Conservation (phyloP, 345 rosid species). For the Sisymbrium irio region DNA sequence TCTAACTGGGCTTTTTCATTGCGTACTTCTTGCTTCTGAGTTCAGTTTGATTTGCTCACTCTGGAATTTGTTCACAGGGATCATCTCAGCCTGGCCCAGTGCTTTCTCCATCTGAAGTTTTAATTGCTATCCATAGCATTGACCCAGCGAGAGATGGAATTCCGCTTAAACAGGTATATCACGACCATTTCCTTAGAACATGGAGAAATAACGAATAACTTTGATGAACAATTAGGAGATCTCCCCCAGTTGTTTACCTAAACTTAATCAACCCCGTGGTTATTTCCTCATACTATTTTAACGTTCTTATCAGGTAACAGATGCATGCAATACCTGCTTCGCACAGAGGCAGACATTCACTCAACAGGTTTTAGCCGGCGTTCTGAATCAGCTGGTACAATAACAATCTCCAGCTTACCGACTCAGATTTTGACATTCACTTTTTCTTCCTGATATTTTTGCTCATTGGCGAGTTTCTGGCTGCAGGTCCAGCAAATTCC, state of each 20-base stretch:
- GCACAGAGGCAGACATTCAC: conserved; percentile 84
- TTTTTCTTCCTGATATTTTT: not conserved
- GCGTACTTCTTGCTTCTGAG: conserved; percentile 1
- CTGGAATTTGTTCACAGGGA: conserved; percentile 48
- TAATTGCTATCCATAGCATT: conserved; percentile 90
- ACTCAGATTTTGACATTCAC: not conserved
- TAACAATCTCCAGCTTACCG: conserved; percentile 6
- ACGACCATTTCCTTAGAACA: not conserved
- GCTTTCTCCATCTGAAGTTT: conserved; percentile 78
- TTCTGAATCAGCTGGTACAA: conserved; percentile 88
- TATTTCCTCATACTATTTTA: conserved; percentile 17
- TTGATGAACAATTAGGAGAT: conserved; percentile 1
- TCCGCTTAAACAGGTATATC: conserved; percentile 81
- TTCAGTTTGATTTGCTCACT: conserved; percentile 12
- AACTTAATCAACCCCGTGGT: conserved; percentile 10
- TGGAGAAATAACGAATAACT: conserved; percentile 1
- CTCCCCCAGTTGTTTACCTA: not conserved
- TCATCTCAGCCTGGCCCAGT: conserved; percentile 61
- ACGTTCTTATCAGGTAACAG: conserved; percentile 65
- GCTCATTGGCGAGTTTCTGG: conserved; percentile 23
- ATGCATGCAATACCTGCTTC: conserved; percentile 93
- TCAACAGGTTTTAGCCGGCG: conserved; percentile 92
- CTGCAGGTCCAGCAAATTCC: conserved; percentile 97
- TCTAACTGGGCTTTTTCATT: conserved; percentile 9
- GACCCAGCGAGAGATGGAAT: conserved; percentile 87